These are phyloP conservation scores for Penicillium parvum DNA, from an alignment of 495 filamentous ascomycete genomes.

Conservation along the genomic window DNA sequence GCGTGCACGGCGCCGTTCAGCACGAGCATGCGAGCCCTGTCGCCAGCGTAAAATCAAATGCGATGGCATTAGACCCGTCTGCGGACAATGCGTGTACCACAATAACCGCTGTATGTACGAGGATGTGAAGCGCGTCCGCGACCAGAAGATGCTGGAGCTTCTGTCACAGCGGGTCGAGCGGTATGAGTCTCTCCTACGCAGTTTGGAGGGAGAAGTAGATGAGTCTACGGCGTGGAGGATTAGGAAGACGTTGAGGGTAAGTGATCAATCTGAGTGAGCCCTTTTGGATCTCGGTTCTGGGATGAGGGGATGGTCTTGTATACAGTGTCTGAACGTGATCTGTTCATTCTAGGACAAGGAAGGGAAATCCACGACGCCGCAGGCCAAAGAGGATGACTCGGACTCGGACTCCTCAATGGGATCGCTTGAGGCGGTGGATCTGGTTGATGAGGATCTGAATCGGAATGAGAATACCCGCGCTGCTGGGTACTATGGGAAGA, in stretches of 20 bases:
- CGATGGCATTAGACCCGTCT: conserved; percentile 49
- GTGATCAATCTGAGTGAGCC: not conserved
- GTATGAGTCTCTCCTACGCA: conserved; percentile 41
- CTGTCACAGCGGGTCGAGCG: conserved; percentile 41
- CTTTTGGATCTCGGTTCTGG: conserved; percentile 4
- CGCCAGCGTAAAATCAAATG: conserved; percentile 63
- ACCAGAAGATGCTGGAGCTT: conserved; percentile 43
- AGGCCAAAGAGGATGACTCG: conserved; percentile 20
- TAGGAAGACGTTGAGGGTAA: conserved; percentile 30
- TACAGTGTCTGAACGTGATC: conserved; percentile 3
- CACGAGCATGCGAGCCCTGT: conserved; percentile 67
- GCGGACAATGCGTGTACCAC: conserved; percentile 50
- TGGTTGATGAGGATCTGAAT: conserved; percentile 56
- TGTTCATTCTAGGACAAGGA: conserved; percentile 4
- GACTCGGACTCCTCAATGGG: conserved; percentile 43
- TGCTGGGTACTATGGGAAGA: conserved; percentile 60
- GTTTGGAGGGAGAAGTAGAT: conserved; percentile 33
- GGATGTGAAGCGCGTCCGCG: conserved; percentile 56
- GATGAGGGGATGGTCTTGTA: no score
- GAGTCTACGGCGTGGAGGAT: conserved; percentile 28
- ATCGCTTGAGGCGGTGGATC: conserved; percentile 55
- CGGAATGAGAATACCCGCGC: conserved; percentile 43
- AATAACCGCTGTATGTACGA: conserved; percentile 47
- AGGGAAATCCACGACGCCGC: not conserved
- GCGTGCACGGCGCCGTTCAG: conserved; percentile 33